Evolutionary conservation across 768 basidiomycete genomes (phyloP), one percentile per base, ranked within the genome.

Genomic region (Boletus subparvulus): DNA sequence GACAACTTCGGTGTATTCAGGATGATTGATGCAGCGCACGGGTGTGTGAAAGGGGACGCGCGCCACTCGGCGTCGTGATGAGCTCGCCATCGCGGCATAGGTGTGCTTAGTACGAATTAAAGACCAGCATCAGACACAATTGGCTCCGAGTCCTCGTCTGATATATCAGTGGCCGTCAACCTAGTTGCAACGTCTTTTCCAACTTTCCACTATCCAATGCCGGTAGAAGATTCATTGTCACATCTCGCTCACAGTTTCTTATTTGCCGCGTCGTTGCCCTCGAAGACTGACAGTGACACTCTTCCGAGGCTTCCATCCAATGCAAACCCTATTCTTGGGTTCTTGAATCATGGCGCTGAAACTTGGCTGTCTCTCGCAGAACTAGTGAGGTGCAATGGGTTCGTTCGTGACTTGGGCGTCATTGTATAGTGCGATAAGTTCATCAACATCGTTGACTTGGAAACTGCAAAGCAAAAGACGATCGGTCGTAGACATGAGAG

Each of bases 151-250:
- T n/a, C n/a, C n/a, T n/a, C n/a, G n/a, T n/a, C n/a, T 21, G 21
- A 9, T 10, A 56, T 19, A 72, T 58, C 21, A 73, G 28, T 65
- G 60, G 8, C 73, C 70, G 36, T 69, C 63, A 19, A 62, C 58
- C 69, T 71, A 74, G 39, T 68, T 70, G 28, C 56, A 57, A 37
- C 71, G 67, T 44, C 73, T 50, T 42, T 64, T 66, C 47, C 54
- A 61, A 17, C 67, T 71, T 58, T 77, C 69, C 71, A 24, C 70
- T 74, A n/a, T 19, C 11, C 46, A 28, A 28, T 6, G 26, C 26
- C 3, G 6, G 28, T 28, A 7, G 7, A 42, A 17, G 30, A 5
- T 28, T 14, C 33, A 35, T 35, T 28, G 53, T 42, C 14, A 9
- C 19, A 6, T 21, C 24, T 32, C 21, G 56, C 67, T 58, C 57